Conservation (phyloP, 2,329 filamentous ascomycete genomes). For the Colletotrichum sp. region DNA sequence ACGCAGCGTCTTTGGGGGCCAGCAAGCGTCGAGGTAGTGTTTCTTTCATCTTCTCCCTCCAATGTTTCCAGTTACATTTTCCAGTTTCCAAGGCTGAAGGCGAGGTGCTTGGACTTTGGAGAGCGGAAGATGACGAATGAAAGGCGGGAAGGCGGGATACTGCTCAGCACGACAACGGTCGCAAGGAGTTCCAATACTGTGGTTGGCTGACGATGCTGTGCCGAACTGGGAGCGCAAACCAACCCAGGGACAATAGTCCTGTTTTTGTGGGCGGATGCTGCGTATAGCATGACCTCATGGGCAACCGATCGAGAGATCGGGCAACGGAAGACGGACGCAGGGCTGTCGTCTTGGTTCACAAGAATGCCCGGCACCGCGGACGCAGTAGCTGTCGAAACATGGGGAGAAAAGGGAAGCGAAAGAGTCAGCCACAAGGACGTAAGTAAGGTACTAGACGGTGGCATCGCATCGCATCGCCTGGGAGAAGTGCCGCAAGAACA, state of each 20-base stretch:
- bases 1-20: background rate
- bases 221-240: background rate
- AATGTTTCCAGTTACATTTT: background rate
- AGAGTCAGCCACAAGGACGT: constrained; percentile 8
- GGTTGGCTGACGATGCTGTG: background rate
- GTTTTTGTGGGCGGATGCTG: background rate
- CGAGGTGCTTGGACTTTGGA: background rate
- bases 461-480: background rate
- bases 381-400: background rate
- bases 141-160: background rate
- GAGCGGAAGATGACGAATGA: constrained; percentile 3
- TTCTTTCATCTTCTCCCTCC: background rate
- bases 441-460: background rate
- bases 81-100: background rate
- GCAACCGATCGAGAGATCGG: background rate
- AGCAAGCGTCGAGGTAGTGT: background rate
- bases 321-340: background rate
- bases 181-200: background rate
- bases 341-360: background rate
- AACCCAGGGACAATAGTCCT: background rate
- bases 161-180: background rate
- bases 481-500: constrained; percentile 2
- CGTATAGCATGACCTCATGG: background rate
- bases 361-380: background rate
- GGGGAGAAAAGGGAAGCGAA: background rate